Base-by-base conservation (phyloP, 1,139 yeast species). In the Blastobotrys apis region DNA sequence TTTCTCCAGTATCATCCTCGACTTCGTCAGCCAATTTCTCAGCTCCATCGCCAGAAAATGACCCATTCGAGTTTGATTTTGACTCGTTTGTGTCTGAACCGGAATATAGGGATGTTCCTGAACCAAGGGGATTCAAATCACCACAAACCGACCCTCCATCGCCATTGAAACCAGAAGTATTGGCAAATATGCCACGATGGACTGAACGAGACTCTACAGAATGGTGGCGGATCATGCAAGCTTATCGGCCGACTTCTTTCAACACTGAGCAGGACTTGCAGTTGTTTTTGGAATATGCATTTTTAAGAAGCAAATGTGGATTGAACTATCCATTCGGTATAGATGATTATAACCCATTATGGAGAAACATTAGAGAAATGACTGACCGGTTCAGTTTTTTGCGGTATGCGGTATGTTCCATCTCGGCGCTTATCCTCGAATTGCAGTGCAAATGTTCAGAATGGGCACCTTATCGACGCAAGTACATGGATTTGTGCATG, bases 401-500 rank as follows among this genome's bases (percentile, higher is more conserved):
- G 10, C 40, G 45, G 27, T 44, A 43, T 32, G 53, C 47, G 5
- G 45, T 50, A 30, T 40, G 50, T 10, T 32, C 50, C 4, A 47
- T 45, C 8, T 32, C 51, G 3, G 37, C 51, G 37, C 42, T 44
- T 23, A 17, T 49, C 20, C 32, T 50, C 31, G 49, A 47, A 33
- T 25, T 39, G 16, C 47, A 42, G n/a, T 50, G 53, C 43, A 44
- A 45, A 19, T 49, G 52, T 41, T 45, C 52, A 6, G 53, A 49
- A n/a, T 50, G 53, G 53, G 41, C 40, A 38, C 51, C 52, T n/a
- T 50, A 44, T 33, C 41, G 52, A 22, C 38, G 46, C 33, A 39
- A 42, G 36, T 50, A 50, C 43, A 50, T 50, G 59, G 52, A 50
- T 30, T 17, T 37, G 26, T 50, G 53, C 41, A 39, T 50, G 51